Evolutionary conservation across 2,329 filamentous ascomycete species (phyloP), one percentile per base, ranked within the genome.

Genomic region (Botrytis cinerea): DNA sequence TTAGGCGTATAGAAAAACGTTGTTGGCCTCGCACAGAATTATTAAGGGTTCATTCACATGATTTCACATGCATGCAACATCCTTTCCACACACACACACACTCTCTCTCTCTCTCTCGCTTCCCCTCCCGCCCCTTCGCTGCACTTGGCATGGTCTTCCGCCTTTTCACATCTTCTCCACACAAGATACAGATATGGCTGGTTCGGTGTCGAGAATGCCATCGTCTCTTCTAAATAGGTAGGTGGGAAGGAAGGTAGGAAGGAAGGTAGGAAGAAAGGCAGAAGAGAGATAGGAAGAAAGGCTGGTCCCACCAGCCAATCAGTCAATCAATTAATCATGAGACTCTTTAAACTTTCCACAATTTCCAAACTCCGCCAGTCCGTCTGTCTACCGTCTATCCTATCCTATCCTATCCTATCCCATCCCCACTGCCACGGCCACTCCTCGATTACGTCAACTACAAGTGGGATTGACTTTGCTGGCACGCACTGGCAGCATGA

Each of bases 371-470:
- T 57, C 66, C 54, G 16, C 16, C 20, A 68, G 35, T 68, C 64
- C 46, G 48, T 51, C 48, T n/a, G 25, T 51, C 48, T 12, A 38
- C 9, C 8, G 28, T 28, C 43, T 66, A 20, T 35, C 35, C 35
- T 1, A 35, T 32, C 32, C 43, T 66, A 20, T 35, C 35, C 35
- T 1, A 35, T 32, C 32, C 43, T 48, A 20, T 35, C 35, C 35
- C 5, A 35, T 66, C 43, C 43, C 4, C 62, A 66, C 62, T 66
- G 62, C 48, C 66, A 68, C 35, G 32, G 48, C 48, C 48, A 51
- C 48, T 64, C n/a, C n/a, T 45, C n/a, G 64, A 67, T 67, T 67
- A 67, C 64, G 64, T 67, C 64, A 67, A 67, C 38, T 40, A 22
- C 64, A 54, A 54, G 51, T 28, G 64, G 64, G 28, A 67, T 67